These are phyloP conservation scores for Mallotus repandus DNA, from an alignment of 441 rosid genomes.

Conservation along the genomic window DNA sequence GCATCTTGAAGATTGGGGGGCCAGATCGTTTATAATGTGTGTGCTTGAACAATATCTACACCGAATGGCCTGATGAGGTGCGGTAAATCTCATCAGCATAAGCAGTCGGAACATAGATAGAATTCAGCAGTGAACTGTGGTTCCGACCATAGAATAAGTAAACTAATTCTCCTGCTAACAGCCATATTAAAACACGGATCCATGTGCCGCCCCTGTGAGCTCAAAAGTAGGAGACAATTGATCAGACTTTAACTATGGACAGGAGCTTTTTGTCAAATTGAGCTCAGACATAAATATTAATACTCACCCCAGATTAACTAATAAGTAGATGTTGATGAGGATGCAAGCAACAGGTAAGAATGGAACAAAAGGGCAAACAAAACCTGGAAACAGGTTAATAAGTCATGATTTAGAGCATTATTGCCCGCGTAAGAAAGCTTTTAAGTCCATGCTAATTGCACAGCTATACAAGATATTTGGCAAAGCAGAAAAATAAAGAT, in stretches of 20 bases:
- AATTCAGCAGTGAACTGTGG: conserved; percentile 52
- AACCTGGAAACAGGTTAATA: conserved; percentile 44
- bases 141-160: conserved; percentile 57
- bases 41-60: background rate
- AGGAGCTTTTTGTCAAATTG: background rate
- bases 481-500: background rate
- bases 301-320: conserved; percentile 70
- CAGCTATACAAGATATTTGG: background rate
- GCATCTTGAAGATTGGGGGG: background rate
- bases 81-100: conserved; percentile 41
- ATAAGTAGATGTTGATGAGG: conserved; percentile 62
- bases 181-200: conserved; percentile 71
- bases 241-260: background rate
- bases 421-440: background rate
- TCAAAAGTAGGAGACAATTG: background rate
- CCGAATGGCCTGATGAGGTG: conserved; percentile 33
- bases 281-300: background rate
- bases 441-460: background rate
- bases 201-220: conserved; percentile 54
- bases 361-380: conserved; percentile 68
- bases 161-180: conserved; percentile 49
- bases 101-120: conserved; percentile 42
- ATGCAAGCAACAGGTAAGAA: conserved; percentile 62
- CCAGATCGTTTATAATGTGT: background rate
- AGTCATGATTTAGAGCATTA: background rate